Percentiles rank a stretch among this genome's conserved stretches.
These are phyloP conservation scores for Psidium friedrichsthalianum DNA, from an alignment of 345 rosid genomes.

Conservation along the genomic window DNA sequence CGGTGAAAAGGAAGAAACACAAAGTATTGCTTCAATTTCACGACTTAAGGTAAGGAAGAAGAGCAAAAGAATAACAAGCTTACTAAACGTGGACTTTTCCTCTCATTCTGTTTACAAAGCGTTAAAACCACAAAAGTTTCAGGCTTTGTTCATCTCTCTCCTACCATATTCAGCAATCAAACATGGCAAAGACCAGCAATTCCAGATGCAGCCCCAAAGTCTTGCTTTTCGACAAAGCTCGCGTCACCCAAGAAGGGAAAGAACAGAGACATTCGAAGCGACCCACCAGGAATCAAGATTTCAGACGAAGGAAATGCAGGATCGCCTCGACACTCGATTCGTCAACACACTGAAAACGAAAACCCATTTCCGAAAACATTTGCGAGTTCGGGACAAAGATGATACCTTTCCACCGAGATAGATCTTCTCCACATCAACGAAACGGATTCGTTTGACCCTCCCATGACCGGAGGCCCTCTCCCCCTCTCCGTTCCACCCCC, in stretches of 20 bases:
- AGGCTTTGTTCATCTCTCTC: background rate
- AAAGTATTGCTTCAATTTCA: background rate
- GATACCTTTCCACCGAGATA: slow-evolving; percentile 80
- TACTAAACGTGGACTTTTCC: background rate
- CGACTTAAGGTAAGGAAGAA: background rate
- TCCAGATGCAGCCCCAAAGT: background rate
- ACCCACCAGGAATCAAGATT: background rate
- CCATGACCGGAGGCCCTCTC: slow-evolving; percentile 39
- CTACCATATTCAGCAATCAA: background rate
- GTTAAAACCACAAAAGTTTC: background rate
- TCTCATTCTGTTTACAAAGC: background rate
- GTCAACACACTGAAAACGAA: background rate
- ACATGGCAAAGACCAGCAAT: background rate
- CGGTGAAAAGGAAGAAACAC: background rate
- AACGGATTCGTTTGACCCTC: slow-evolving; percentile 38
- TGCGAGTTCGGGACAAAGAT: background rate
- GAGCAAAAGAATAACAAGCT: background rate
- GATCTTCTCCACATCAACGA: slow-evolving; percentile 67
- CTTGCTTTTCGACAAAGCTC: background rate
- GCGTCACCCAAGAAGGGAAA: background rate
- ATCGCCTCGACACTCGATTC: background rate
- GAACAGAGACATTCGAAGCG: background rate
- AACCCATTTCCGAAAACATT: background rate
- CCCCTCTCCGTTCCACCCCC: background rate
- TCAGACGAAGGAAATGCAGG: background rate